Percentiles rank a stretch among this genome's conserved stretches.
Evolutionary conservation across 805 yeast species (phyloP).

Genomic region (Ogataea henricii): DNA sequence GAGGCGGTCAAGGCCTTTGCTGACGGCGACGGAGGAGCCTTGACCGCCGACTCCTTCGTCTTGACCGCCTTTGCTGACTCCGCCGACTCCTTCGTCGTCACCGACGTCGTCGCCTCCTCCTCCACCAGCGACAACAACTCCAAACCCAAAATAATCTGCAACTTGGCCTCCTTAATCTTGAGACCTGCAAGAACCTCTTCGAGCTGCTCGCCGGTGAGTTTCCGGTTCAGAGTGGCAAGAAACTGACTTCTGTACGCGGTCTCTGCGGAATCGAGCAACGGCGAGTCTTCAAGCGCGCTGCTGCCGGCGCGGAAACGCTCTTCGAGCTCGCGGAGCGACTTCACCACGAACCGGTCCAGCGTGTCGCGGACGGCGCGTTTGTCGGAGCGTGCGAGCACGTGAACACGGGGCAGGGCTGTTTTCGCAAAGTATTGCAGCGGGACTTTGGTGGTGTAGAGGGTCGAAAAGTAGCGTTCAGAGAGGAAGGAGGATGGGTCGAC

Average conservation of each 20-base stretch:
- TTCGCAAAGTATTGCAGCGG: constrained; percentile 35
- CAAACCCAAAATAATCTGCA: constrained; percentile 32
- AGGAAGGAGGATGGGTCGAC: constrained; percentile 34
- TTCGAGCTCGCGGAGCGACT: constrained; percentile 24
- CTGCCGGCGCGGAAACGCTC: constrained; percentile 14
- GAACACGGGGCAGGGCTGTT: constrained; percentile 34
- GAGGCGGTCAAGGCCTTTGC: constrained; percentile 3
- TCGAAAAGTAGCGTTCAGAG: constrained; percentile 29
- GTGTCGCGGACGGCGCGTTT: constrained; percentile 21
- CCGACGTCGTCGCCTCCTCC: too few species aligned
- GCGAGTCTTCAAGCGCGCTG: background rate
- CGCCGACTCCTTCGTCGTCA: too few species aligned
- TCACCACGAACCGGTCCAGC: constrained; percentile 21
- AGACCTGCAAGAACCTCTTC: constrained; percentile 15
- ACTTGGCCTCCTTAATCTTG: constrained; percentile 31
- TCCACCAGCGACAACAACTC: constrained; percentile 28
- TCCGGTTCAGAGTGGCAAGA: background rate
- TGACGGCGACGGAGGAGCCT: background rate
- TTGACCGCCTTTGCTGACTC: too few species aligned
- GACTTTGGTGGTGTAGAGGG: constrained; percentile 28
- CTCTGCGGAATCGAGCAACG: constrained; percentile 15
- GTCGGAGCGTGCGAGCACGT: constrained; percentile 29
- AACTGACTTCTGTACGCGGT: constrained; percentile 9
- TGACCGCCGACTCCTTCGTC: background rate
- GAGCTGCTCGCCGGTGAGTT: constrained; percentile 7